Percentiles rank a stretch among this genome's conserved stretches.
phyloP scores from a whole-genome alignment of 2,329 filamentous ascomycete genomes.

The Xylaria sp. region DNA sequence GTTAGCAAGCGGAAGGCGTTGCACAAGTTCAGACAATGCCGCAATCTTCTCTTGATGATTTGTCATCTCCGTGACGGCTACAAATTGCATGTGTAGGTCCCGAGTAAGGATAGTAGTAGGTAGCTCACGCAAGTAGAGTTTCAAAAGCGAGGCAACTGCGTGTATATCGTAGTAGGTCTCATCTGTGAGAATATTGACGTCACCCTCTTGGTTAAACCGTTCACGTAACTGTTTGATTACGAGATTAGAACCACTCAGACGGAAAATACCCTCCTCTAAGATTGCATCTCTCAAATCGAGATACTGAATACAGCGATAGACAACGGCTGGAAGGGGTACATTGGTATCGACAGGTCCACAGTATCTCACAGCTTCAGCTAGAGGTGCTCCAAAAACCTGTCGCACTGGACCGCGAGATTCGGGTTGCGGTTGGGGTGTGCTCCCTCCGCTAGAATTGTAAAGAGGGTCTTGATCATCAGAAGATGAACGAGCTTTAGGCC shows the following conservation, averaged over 20 bases:
- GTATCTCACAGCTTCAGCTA: conserved; percentile 86
- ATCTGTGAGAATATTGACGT: conserved; percentile 86
- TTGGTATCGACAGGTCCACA: conserved; percentile 78
- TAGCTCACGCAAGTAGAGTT: conserved; percentile 91
- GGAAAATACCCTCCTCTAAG: conserved; percentile 93
- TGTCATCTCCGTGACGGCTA: conserved; percentile 82
- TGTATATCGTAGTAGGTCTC: conserved; percentile 94
- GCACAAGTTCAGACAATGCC: conserved; percentile 80
- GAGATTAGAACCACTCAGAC: conserved; percentile 94
- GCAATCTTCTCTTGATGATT: conserved; percentile 80
- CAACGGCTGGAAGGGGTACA: conserved; percentile 86
- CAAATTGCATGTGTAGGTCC: conserved; percentile 89
- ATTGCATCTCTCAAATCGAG: conserved; percentile 83
- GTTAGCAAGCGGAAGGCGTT: conserved; percentile 83
- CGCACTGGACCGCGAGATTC: conserved; percentile 66
- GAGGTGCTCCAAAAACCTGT: conserved; percentile 84
- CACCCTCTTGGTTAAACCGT: conserved; percentile 91
- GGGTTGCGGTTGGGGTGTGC: conserved; percentile 51
- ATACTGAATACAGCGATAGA: conserved; percentile 96
- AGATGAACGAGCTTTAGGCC: conserved; percentile 68
- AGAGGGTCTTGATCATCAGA: conserved; percentile 68
- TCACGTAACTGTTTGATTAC: conserved; percentile 92
- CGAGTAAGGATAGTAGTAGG: conserved; percentile 91
- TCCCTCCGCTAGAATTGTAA: conserved; percentile 61
- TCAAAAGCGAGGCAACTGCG: conserved; percentile 91